Evolutionary conservation across 2,329 filamentous ascomycete species (phyloP), one percentile per base, ranked within the genome.

Genomic region (Beauveria medogensis): DNA sequence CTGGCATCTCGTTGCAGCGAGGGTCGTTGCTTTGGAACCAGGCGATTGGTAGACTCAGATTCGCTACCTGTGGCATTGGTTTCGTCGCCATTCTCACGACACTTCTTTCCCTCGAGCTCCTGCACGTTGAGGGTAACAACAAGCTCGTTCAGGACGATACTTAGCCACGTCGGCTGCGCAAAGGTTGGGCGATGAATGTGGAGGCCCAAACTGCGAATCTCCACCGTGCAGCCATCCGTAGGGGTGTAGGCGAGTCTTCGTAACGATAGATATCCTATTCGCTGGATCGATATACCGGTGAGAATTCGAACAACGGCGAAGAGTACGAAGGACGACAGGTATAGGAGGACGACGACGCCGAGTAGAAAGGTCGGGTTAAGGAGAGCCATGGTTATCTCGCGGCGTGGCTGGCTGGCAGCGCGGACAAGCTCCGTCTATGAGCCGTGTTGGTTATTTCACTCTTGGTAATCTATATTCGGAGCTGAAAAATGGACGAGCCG

Each of bases 161-260:
- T 97, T 68, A 96, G 79, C 92, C 93, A 97, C 64, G 95, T 97
- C 50, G 94, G 94, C 73, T 97, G 92, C 52, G 93, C 91, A 75
- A 99, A 97, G 6, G 94, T 97, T 14, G 94, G 94, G 5, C 92
- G 87, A 75, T 99, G 94, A 64, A 97, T 75, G 61, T 90, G 89
- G 68, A 99, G 80, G 50, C 94, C 92, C 57, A 99, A 80, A 55
- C 92, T 91, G 55, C 94, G 87, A 61, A 99, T 87, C 73, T 96
- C 91, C 73, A 99, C 85, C 69, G 89, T 89, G 69, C 96, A 79
- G 67, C 94, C 94, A 82, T 96, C 91, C 74, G 83, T 87, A 30
- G 91, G 91, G 16, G 90, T 91, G 73, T 95, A 97, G 62, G 92
- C 89, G 64, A 99, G 88, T 67, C 93, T 89, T 65, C 93, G 88